Evolutionary conservation across 1,284 basidiomycete genomes (phyloP).

Genomic region (Boletellus deceptivus): DNA sequence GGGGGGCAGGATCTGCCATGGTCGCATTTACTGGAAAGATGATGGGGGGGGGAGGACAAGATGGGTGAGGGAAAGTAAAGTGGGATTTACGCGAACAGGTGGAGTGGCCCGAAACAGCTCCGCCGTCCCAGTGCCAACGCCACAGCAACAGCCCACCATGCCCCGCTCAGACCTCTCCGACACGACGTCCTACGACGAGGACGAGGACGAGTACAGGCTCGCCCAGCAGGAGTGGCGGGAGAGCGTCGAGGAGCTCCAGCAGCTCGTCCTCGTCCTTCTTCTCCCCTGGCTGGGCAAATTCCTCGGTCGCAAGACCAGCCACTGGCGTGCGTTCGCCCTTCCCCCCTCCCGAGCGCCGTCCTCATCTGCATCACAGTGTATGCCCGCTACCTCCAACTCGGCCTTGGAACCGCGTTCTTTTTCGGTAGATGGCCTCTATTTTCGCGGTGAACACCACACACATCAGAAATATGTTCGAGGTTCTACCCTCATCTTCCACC

Average conservation of each 20-base stretch:
- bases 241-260: conserved; percentile 78
- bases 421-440: conserved; percentile 38
- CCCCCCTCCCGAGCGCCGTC: conserved; percentile 6
- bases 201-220: conserved; percentile 69
- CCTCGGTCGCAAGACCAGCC: conserved; percentile 81
- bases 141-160: conserved; percentile 28
- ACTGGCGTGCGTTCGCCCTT: conserved; percentile 65
- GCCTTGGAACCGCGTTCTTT: conserved; percentile 68
- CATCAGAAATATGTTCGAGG: conserved; percentile 32
- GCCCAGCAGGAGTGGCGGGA: conserved; percentile 94
- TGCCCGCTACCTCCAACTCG: conserved; percentile 66
- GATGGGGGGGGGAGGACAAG: conserved; percentile 15
- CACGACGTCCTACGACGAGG: conserved; percentile 49
- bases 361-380: conserved; percentile 50
- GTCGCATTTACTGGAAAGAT: conserved; percentile 38
- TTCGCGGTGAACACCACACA: conserved; percentile 15
- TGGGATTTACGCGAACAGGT: conserved; percentile 4
- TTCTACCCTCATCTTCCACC: conserved; percentile 24
- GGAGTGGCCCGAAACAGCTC: conserved; percentile 12
- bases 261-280: conserved; percentile 76
- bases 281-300: conserved; percentile 88
- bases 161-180: conserved; percentile 45
- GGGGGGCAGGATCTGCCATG: conserved; percentile 41
- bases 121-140: conserved; percentile 2
- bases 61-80: conserved; percentile 10